Conservation (phyloP, 306 rosid species). For the Rubus idaeus region DNA sequence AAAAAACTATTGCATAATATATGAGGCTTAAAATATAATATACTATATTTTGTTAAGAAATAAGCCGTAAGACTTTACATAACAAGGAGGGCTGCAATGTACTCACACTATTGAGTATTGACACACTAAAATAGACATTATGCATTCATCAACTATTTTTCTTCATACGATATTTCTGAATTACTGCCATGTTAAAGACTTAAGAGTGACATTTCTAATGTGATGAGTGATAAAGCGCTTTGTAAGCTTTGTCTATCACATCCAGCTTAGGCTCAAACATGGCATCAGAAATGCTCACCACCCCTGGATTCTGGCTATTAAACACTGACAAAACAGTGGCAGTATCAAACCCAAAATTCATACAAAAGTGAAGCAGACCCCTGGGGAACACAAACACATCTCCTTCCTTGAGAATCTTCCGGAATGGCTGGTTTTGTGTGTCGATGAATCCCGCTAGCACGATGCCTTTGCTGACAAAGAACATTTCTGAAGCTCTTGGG, state of each 20-base stretch:
- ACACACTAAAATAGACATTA: no score
- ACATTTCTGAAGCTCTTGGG: conserved; percentile 71
- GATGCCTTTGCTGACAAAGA: conserved; percentile 52
- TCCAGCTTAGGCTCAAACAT: conserved; percentile 36
- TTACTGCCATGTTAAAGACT: not conserved
- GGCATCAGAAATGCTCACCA: conserved; percentile 26
- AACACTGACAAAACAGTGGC: conserved; percentile 56
- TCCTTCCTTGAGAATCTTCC: conserved; percentile 36
- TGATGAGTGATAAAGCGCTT: conserved; percentile 22
- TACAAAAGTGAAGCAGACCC: conserved; percentile 63
- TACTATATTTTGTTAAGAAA: no score
- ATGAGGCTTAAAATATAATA: no score
- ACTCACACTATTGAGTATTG: not conserved
- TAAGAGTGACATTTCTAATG: conserved; percentile 5
- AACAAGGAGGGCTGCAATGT: no score
- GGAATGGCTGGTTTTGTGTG: conserved; percentile 52
- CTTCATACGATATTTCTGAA: not conserved
- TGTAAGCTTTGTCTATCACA: conserved; percentile 36
- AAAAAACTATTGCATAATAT: no score
- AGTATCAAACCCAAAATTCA: conserved; percentile 43
- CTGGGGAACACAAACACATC: conserved; percentile 74
- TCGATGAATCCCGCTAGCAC: conserved; percentile 58
- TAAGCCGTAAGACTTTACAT: no score
- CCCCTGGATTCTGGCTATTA: conserved; percentile 75
- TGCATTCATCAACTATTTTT: not conserved